These are phyloP conservation scores for Penicillium sp. DNA, from an alignment of 2,329 filamentous ascomycete genomes.

Conservation along the genomic window DNA sequence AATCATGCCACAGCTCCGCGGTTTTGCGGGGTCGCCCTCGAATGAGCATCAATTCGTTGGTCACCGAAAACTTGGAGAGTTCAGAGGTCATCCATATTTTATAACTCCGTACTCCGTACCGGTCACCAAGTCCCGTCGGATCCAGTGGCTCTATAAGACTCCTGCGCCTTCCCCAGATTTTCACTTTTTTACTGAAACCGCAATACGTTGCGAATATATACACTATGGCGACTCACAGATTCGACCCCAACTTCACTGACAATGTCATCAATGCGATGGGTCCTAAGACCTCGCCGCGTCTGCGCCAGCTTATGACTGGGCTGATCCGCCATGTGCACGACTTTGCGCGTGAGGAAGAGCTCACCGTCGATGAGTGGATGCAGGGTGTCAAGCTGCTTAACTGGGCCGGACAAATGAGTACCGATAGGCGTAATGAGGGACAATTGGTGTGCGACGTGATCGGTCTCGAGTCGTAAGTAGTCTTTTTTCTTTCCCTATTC, in stretches of 20 bases:
- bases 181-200: background rate
- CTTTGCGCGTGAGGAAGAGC: slow-evolving; percentile 55
- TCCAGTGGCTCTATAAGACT: slow-evolving; percentile 11
- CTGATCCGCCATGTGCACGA: slow-evolving; percentile 56
- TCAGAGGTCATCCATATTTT: background rate
- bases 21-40: slow-evolving; percentile 20
- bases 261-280: slow-evolving; percentile 71
- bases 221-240: slow-evolving; percentile 30
- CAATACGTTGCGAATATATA: background rate
- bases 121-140: slow-evolving; percentile 13
- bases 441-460: slow-evolving; percentile 57
- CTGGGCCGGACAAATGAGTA: slow-evolving; percentile 59
- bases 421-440: slow-evolving; percentile 59
- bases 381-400: slow-evolving; percentile 56
- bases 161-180: background rate
- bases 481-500: background rate
- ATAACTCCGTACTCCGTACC: slow-evolving; percentile 1
- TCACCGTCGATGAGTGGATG: slow-evolving; percentile 59
- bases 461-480: slow-evolving; percentile 53
- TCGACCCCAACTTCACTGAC: slow-evolving; percentile 56
- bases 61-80: slow-evolving; percentile 1
- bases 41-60: slow-evolving; percentile 20
- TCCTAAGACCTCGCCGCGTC: slow-evolving; percentile 62
- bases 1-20: slow-evolving; percentile 13
- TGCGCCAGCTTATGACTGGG: slow-evolving; percentile 57